Percentiles rank a stretch among this genome's conserved stretches.
These are phyloP conservation scores for Blastomyces silverae DNA, from an alignment of 2,329 filamentous ascomycete species.

Conservation along the genomic window DNA sequence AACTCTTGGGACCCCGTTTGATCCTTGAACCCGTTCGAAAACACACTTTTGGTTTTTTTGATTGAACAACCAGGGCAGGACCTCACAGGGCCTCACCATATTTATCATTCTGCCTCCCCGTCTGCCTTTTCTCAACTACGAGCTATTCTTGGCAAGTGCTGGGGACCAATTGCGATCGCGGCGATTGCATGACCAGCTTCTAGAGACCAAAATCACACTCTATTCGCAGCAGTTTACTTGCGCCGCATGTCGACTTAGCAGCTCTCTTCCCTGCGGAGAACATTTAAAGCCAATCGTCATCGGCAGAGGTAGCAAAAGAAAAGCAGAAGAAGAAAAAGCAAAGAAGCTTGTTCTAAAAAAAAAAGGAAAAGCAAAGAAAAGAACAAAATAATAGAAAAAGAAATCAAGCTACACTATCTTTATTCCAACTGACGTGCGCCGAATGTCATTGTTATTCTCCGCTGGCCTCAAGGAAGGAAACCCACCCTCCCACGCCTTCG, in stretches of 20 bases:
- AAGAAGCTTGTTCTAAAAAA: constrained; percentile 4
- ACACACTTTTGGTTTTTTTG: neutral
- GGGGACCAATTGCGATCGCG: neutral
- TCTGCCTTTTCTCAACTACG: neutral
- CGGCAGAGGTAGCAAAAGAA: constrained; percentile 7
- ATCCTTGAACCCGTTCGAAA: neutral
- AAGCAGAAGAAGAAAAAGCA: constrained; percentile 10
- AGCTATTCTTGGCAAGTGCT: neutral
- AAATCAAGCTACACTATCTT: constrained; percentile 15
- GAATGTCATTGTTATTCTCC: constrained; percentile 8
- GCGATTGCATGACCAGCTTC: neutral
- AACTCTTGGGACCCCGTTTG: constrained; percentile 2
- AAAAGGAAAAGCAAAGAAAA: constrained; percentile 8
- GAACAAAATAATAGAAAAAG: constrained; percentile 13
- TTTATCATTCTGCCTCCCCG: neutral
- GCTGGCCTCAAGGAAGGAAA: constrained; percentile 5
- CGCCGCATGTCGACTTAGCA: neutral
- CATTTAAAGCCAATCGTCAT: constrained; percentile 4
- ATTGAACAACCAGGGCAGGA: neutral
- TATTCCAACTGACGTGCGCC: constrained; percentile 9
- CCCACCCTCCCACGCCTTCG: neutral
- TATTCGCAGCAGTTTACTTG: neutral
- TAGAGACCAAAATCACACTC: neutral
- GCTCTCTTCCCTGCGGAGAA: neutral
- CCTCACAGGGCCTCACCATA: neutral